Evolutionary conservation across 305 asterid genomes (phyloP).

Genomic region (Coffea humblotiana): DNA sequence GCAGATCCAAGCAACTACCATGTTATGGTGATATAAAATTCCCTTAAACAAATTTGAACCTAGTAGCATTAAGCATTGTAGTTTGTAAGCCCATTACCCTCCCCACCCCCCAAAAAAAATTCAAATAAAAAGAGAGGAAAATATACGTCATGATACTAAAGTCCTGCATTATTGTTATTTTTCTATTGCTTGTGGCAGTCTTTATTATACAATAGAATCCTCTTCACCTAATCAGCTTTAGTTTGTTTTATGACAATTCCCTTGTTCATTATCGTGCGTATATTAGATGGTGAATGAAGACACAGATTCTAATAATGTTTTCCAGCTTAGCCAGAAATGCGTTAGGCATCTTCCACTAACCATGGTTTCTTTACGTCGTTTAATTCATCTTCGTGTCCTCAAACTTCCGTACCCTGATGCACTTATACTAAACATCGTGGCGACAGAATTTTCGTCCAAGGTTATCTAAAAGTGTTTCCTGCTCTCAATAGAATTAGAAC

Average conservation of each 20-base stretch:
- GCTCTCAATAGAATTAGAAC: background rate
- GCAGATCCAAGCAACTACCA: background rate
- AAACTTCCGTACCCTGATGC: background rate
- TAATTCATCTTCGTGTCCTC: background rate
- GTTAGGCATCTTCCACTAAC: conserved; percentile 15
- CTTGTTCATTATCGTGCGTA: background rate
- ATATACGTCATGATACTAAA: too few relatives aligned
- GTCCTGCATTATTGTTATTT: too few relatives aligned
- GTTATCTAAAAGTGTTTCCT: background rate
- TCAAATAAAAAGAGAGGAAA: too few relatives aligned
- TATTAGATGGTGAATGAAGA: background rate
- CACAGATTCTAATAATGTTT: background rate
- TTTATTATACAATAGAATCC: background rate
- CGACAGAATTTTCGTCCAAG: background rate
- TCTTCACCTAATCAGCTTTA: background rate
- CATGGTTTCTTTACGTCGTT: background rate
- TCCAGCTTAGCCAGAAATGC: background rate
- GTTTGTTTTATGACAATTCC: background rate
- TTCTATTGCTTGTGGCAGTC: background rate
- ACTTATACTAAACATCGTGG: background rate
- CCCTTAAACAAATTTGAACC: background rate
- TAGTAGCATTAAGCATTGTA: background rate
- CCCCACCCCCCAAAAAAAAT: too few relatives aligned
- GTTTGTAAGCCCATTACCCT: too few relatives aligned
- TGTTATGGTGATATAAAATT: background rate